Evolutionary conservation across 768 basidiomycete species (phyloP).

Genomic region (Suillus cothurnatus): DNA sequence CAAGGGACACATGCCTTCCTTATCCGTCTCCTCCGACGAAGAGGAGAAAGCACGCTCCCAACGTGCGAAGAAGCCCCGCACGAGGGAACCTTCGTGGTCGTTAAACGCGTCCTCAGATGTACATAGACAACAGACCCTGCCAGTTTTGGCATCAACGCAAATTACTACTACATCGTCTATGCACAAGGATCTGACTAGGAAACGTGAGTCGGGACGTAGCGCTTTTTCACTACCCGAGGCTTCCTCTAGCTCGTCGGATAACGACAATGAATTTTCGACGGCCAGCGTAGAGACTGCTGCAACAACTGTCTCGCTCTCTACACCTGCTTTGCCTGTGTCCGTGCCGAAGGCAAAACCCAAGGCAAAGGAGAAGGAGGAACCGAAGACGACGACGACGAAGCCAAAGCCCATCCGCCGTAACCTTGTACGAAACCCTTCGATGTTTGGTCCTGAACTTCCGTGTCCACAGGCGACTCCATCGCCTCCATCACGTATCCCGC

Average conservation of each 20-base stretch:
- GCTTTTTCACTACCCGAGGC: constrained; percentile 22
- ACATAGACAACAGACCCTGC: constrained; percentile 19
- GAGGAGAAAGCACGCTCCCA: constrained; percentile 67
- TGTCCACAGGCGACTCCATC: constrained; percentile 39
- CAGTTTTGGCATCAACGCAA: constrained; percentile 21
- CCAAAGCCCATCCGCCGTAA: constrained; percentile 41
- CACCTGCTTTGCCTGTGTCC: constrained; percentile 21
- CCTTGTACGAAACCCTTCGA: constrained; percentile 61
- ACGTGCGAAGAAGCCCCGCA: constrained; percentile 63
- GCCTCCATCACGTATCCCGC: constrained; percentile 32
- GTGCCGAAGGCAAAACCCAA: constrained; percentile 19
- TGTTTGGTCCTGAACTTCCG: constrained; percentile 68
- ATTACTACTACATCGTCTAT: constrained; percentile 22
- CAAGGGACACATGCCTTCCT: constrained; percentile 41
- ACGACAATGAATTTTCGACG: constrained; percentile 36
- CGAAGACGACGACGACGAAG: constrained; percentile 20
- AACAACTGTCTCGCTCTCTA: constrained; percentile 26
- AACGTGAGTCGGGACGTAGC: constrained; percentile 22
- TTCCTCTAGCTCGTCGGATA: constrained; percentile 31
- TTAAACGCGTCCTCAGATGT: constrained; percentile 25
- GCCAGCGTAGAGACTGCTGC: constrained; percentile 34
- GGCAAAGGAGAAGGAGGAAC: constrained; percentile 21
- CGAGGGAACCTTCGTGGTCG: constrained; percentile 36
- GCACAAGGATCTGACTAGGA: constrained; percentile 10
- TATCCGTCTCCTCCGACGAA: constrained; percentile 70